phyloP scores from a whole-genome alignment of 1,284 basidiomycete species.

The Trametes sp. region DNA sequence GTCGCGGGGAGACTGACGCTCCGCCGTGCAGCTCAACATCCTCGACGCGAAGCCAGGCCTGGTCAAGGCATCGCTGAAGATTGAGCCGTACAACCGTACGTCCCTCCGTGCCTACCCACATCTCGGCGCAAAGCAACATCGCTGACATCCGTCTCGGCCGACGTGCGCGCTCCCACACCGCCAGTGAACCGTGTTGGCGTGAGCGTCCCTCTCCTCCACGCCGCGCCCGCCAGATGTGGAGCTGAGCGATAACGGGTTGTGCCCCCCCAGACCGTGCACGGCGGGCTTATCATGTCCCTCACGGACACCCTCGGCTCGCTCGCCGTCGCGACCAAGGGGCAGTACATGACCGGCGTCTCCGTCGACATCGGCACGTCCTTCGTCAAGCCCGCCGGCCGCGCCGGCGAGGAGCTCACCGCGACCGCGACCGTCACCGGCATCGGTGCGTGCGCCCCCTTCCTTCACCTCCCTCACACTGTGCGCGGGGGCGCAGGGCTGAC shows the following conservation, averaged over 20 bases:
- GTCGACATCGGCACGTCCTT: slow-evolving; percentile 90
- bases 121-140: too few relatives aligned
- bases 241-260: slow-evolving; percentile 10
- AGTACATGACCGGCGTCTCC: slow-evolving; percentile 88
- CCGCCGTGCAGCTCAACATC: slow-evolving; percentile 62
- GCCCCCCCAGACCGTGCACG: slow-evolving; percentile 68
- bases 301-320: slow-evolving; percentile 89
- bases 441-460: slow-evolving; percentile 49
- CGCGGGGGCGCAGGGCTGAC: background rate
- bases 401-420: slow-evolving; percentile 69
- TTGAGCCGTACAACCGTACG: slow-evolving; percentile 78
- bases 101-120: slow-evolving; percentile 8
- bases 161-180: background rate
- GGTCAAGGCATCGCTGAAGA: slow-evolving; percentile 71
- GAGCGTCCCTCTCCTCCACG: background rate
- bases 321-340: slow-evolving; percentile 82
- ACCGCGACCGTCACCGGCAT: slow-evolving; percentile 69
- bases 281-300: slow-evolving; percentile 84
- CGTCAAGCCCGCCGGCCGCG: slow-evolving; percentile 72
- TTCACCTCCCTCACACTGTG: background rate
- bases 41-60: slow-evolving; percentile 68
- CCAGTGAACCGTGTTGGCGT: slow-evolving; percentile 35
- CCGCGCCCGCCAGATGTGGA: background rate
- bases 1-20: background rate
- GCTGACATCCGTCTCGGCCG: background rate